Evolutionary conservation across 306 rosid genomes (phyloP).

Genomic region (Begonia masoniana): DNA sequence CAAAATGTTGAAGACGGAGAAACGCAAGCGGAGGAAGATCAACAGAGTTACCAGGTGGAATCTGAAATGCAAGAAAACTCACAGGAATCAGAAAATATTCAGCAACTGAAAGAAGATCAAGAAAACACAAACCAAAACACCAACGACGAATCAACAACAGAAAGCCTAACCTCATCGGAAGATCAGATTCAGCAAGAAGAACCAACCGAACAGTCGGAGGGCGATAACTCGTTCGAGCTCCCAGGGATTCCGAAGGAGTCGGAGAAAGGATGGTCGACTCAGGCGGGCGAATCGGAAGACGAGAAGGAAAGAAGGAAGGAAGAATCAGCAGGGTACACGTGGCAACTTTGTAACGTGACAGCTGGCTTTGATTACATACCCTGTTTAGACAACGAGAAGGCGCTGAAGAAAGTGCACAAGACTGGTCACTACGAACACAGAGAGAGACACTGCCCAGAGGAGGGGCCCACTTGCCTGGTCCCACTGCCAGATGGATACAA

Average conservation of each 20-base stretch:
- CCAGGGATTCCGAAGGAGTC: slow-evolving; percentile 34
- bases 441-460: slow-evolving; percentile 82
- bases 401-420: slow-evolving; percentile 29
- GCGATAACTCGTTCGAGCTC: slow-evolving; percentile 8
- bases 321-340: slow-evolving; percentile 27
- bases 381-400: slow-evolving; percentile 79
- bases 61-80: not conserved
- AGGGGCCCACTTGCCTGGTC: slow-evolving; percentile 75
- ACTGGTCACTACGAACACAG: slow-evolving; percentile 70
- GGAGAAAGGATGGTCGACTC: slow-evolving; percentile 57
- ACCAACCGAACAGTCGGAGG: slow-evolving; percentile 12
- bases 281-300: slow-evolving; percentile 51
- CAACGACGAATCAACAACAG: slow-evolving; percentile 1
- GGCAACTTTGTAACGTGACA: slow-evolving; percentile 62
- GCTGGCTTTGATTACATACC: slow-evolving; percentile 72
- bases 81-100: slow-evolving; percentile 9
- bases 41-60: not conserved
- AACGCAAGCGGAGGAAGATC: slow-evolving; percentile 8
- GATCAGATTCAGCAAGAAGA: slow-evolving; percentile 7
- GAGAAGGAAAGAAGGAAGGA: slow-evolving; percentile 66
- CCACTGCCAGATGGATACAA: slow-evolving; percentile 49
- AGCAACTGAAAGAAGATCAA: slow-evolving; percentile 26
- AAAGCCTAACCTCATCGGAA: slow-evolving; percentile 4
- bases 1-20: slow-evolving; percentile 6
- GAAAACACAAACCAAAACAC: slow-evolving; percentile 16